Percentiles rank a stretch among this genome's conserved stretches.
Evolutionary conservation across 192 early-diverging fungal species (phyloP).

Genomic region (Coemansia sp.): DNA sequence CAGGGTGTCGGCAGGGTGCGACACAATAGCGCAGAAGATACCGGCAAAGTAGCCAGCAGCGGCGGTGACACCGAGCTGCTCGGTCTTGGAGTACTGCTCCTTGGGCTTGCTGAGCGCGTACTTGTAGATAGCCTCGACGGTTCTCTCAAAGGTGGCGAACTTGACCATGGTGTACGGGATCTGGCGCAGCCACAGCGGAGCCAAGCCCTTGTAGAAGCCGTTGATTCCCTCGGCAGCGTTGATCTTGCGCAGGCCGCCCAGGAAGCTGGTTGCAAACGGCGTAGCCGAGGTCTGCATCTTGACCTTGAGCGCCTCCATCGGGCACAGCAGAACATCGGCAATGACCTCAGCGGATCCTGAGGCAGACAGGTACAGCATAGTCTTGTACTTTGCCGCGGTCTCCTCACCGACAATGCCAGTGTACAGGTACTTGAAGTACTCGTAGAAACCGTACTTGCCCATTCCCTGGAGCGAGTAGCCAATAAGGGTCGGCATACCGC

Average conservation of each 20-base stretch:
- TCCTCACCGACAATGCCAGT: constrained; percentile 64
- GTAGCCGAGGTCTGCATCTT: constrained; percentile 79
- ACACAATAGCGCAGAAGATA: constrained; percentile 85
- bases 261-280: constrained; percentile 69
- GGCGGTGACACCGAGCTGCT: constrained; percentile 78
- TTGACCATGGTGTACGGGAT: constrained; percentile 86
- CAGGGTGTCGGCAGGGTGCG: constrained; percentile 87
- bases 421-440: constrained; percentile 83
- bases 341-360: constrained; percentile 81
- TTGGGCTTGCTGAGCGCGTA: constrained; percentile 65
- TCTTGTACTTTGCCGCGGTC: constrained; percentile 72
- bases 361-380: constrained; percentile 65
- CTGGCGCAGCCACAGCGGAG: constrained; percentile 79
- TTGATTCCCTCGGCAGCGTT: constrained; percentile 60
- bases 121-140: constrained; percentile 67
- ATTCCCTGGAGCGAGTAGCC: constrained; percentile 85
- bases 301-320: constrained; percentile 83
- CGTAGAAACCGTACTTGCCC: constrained; percentile 90
- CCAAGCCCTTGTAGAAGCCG: constrained; percentile 71
- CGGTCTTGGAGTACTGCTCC: constrained; percentile 64
- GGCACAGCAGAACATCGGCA: constrained; percentile 81
- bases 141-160: constrained; percentile 81
- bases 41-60: constrained; percentile 86
- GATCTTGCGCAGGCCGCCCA: constrained; percentile 66
- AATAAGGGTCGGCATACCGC: constrained; percentile 72